A percentile compares a stretch with the other conserved stretches of the same genome.
Evolutionary conservation across 495 filamentous ascomycete species (phyloP).

Genomic region (Hypoxylon lienhwacheense): DNA sequence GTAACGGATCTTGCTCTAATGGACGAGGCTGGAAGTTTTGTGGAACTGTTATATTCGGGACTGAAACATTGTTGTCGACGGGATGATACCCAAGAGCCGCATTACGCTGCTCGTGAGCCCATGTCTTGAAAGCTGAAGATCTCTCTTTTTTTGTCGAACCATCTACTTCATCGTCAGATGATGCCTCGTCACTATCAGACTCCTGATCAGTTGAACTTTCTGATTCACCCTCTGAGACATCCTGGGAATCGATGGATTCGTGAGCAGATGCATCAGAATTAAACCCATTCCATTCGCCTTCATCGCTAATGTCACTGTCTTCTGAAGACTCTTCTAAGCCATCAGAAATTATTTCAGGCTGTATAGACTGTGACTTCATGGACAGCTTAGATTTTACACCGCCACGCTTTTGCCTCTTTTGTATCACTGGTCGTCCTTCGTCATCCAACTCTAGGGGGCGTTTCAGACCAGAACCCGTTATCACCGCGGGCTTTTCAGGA

Average conservation of each 20-base stretch:
- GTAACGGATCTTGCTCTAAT: conserved; percentile 73
- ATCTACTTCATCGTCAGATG: conserved; percentile 34
- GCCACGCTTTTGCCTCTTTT: conserved; percentile 63
- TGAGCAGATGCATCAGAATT: conserved; percentile 28
- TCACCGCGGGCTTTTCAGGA: conserved; percentile 21
- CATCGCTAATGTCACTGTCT: conserved; percentile 26
- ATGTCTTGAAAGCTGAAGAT: conserved; percentile 84
- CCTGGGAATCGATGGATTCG: conserved; percentile 21
- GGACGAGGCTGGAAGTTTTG: conserved; percentile 61
- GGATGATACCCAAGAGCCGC: conserved; percentile 61
- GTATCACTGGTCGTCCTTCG: conserved; percentile 76
- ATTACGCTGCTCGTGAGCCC: conserved; percentile 86
- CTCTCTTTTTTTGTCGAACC: conserved; percentile 44
- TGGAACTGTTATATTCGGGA: conserved; percentile 49
- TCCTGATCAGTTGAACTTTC: conserved; percentile 38
- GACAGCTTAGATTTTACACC: conserved; percentile 53
- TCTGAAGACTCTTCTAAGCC: conserved; percentile 41
- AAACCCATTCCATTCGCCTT: conserved; percentile 49
- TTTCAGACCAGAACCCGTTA: conserved; percentile 79
- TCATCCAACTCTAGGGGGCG: conserved; percentile 78
- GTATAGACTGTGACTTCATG: conserved; percentile 34
- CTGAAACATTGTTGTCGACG: conserved; percentile 28
- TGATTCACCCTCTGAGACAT: conserved; percentile 28
- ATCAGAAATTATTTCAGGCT: conserved; percentile 53
- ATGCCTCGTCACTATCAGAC: conserved; percentile 40